Evolutionary conservation across 352 stramenopile genomes (phyloP).

Genomic region (Pythium apleroticum): DNA sequence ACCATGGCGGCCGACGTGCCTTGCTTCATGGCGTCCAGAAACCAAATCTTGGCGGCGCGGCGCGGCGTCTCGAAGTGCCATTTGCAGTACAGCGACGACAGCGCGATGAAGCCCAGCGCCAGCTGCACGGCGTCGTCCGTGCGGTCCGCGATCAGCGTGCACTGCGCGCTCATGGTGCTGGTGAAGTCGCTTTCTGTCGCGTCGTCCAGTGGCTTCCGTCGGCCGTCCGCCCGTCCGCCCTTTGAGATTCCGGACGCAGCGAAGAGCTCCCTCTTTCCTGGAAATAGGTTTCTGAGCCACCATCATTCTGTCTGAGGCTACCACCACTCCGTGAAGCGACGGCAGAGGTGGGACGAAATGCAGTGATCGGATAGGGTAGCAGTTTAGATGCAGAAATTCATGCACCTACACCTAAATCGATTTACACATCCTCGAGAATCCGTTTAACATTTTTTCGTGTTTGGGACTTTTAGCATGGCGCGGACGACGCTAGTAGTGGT

Average conservation of each 20-base stretch:
- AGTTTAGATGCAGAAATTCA: neutral
- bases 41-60: slow-evolving; percentile 66
- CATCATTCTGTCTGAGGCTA: neutral
- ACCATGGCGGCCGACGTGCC: slow-evolving; percentile 76
- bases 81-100: slow-evolving; percentile 79
- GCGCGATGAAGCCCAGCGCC: slow-evolving; percentile 67
- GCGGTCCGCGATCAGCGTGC: slow-evolving; percentile 68
- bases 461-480: no score
- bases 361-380: neutral
- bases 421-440: no score
- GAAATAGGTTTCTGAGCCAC: neutral
- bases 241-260: neutral
- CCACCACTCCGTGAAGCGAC: neutral
- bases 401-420: neutral
- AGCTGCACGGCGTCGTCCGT: slow-evolving; percentile 78
- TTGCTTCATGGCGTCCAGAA: slow-evolving; percentile 86
- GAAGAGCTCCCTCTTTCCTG: neutral
- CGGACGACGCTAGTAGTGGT: no score
- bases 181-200: slow-evolving; percentile 4
- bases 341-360: neutral
- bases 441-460: no score
- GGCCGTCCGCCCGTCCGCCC: neutral
- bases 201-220: slow-evolving; percentile 6
- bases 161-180: slow-evolving; percentile 35
- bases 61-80: slow-evolving; percentile 72